Conservation (phyloP, 257 asterid genomes). For the Przewalskia tangutica region DNA sequence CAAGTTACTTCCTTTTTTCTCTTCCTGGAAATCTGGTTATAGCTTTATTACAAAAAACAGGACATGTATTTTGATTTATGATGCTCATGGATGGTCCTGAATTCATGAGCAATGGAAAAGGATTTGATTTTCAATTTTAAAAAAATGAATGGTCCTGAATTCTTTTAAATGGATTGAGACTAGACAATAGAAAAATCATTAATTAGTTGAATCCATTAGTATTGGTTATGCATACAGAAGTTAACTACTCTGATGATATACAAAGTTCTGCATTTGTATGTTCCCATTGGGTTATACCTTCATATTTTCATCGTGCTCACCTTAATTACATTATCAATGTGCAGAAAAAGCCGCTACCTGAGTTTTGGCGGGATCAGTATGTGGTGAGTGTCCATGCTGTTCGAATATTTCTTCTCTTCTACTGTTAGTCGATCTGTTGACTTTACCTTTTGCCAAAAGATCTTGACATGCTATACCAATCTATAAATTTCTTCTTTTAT, state of each 20-base stretch:
- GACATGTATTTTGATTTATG: not conserved
- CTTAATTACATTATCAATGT: constrained; percentile 1
- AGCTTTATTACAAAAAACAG: not conserved
- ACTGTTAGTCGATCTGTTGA: not conserved
- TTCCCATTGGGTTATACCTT: not conserved
- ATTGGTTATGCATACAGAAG: not conserved
- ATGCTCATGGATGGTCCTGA: not conserved
- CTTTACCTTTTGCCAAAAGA: not conserved
- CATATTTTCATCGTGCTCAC: constrained; percentile 6
- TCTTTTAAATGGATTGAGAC: not conserved
- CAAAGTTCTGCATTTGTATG: not conserved
- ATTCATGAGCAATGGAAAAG: not conserved
- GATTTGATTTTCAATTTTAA: not conserved
- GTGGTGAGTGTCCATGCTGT: constrained; percentile 47
- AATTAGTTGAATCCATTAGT: not conserved
- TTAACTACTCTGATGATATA: not conserved
- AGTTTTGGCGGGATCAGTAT: constrained; percentile 86
- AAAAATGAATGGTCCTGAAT: not conserved
- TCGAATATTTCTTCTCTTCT: constrained; percentile 7
- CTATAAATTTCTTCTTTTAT: not conserved
- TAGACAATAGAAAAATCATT: not conserved
- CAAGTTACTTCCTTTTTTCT: constrained; percentile 21
- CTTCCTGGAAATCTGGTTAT: not conserved
- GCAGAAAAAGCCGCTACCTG: constrained; percentile 91
- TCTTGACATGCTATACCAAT: not conserved